Evolutionary conservation across 2,329 filamentous ascomycete genomes (phyloP), one percentile per base, ranked within the genome.

Genomic region (Tolypocladium amazonense): DNA sequence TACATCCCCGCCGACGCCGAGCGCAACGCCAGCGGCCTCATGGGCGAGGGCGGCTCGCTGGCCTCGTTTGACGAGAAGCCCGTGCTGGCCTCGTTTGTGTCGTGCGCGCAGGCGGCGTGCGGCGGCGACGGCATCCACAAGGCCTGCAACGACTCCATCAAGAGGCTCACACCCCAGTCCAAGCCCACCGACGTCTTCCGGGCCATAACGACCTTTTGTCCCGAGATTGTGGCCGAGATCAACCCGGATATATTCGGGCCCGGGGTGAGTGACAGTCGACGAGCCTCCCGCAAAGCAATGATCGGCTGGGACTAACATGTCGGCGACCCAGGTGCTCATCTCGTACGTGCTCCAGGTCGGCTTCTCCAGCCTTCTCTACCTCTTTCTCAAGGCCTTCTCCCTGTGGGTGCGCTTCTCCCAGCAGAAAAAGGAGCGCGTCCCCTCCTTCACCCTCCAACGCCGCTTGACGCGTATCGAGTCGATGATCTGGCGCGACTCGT

Each of bases 171-270:
- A 25, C 62, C 56, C 2, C 59, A 62, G 7, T 73, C 72, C 25
- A 67, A 60, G 20, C 65, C 70, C 0, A 60, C 63, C 41, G 65
- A 70, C 25, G 66, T 74, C 55, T 72, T 75, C 45, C 63, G 68
- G 20, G 72, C 72, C 35, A 67, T 75, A 62, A 69, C 70, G 18
- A 64, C 65, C 7, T 75, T 75, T 58, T 75, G 73, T 45, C 73
- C 73, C 0, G 70, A 72, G 35, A 60, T 75, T 37, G 61, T 67
- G 39, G 73, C 73, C 8, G 69, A 75, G 61, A 73, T 75, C 38
- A 72, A 75, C 41, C 72, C 72, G 1, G 73, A 75, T 56, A 75
- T 75, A 6, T 75, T 75, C 60, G 73, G 73, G 1, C 73, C 73
- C 33, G 73, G 73, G 59, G 73, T 73, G 70, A 63, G 72, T 59